Percentiles rank a stretch among this genome's conserved stretches.
Conservation (phyloP, 768 basidiomycete species). For the Collybia nuda region DNA sequence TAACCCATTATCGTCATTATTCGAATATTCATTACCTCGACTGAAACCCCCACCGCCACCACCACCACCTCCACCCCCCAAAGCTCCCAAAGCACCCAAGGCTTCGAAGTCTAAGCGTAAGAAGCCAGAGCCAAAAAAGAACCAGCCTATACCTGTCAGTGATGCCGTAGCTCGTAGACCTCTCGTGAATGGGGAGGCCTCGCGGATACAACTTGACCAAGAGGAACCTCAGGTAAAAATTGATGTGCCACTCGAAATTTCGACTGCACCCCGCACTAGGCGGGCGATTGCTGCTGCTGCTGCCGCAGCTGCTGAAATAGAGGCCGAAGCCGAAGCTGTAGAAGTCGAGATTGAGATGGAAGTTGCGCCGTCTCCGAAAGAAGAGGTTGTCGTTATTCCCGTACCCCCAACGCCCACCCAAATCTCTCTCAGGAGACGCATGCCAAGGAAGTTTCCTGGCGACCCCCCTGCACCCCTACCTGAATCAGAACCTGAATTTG, state of each 20-base stretch:
- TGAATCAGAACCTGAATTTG: no score
- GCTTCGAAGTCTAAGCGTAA: slow-evolving; percentile 37
- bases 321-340: not conserved
- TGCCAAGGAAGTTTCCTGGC: no score
- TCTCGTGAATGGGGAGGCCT: slow-evolving; percentile 15
- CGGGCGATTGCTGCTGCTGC: slow-evolving; percentile 39
- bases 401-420: no score
- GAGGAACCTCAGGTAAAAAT: slow-evolving; percentile 3
- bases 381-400: no score
- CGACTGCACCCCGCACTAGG: slow-evolving; percentile 51
- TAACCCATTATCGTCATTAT: slow-evolving; percentile 64
- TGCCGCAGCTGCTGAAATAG: slow-evolving; percentile 39
- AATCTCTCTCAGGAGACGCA: no score
- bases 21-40: slow-evolving; percentile 64
- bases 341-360: not conserved
- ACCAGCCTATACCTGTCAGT: not conserved
- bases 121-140: slow-evolving; percentile 35
- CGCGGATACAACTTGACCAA: slow-evolving; percentile 1
- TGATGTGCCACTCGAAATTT: slow-evolving; percentile 33
- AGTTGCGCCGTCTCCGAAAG: not conserved
- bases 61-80: slow-evolving; percentile 39
- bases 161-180: slow-evolving; percentile 19
- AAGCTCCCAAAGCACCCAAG: slow-evolving; percentile 38
- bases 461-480: no score
- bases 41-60: slow-evolving; percentile 63